These are phyloP conservation scores for Monosporascus sp. DNA, from an alignment of 2,329 filamentous ascomycete genomes.

Conservation along the genomic window DNA sequence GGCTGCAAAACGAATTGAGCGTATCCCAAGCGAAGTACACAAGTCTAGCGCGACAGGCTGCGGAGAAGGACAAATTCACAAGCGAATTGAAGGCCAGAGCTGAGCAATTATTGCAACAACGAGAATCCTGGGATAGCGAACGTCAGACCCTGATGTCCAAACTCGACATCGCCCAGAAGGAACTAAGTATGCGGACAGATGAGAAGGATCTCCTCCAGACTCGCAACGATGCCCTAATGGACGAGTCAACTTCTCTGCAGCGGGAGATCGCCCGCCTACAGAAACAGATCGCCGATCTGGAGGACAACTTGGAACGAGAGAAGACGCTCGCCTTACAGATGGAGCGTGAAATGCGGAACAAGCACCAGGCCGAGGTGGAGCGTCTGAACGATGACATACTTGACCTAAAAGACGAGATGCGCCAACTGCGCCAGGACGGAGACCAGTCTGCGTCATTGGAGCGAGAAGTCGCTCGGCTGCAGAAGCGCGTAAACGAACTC, in stretches of 20 bases:
- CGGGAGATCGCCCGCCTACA: constrained; percentile 52
- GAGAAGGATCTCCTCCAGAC: constrained; percentile 67
- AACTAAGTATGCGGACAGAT: constrained; percentile 53
- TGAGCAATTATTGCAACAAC: constrained; percentile 38
- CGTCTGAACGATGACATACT: constrained; percentile 42
- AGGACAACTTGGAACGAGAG: constrained; percentile 45
- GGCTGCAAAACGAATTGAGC: constrained; percentile 63
- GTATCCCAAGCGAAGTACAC: constrained; percentile 43
- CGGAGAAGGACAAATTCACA: constrained; percentile 41
- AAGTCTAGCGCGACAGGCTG: constrained; percentile 46
- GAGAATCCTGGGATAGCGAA: constrained; percentile 34
- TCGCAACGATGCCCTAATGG: constrained; percentile 61
- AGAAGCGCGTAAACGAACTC: constrained; percentile 17
- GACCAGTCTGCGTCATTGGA: constrained; percentile 16
- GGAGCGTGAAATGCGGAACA: constrained; percentile 52
- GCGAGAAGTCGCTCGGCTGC: constrained; percentile 16
- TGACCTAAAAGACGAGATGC: constrained; percentile 39
- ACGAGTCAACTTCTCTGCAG: constrained; percentile 63
- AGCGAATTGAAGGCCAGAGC: constrained; percentile 39
- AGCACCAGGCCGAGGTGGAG: constrained; percentile 50
- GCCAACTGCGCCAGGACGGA: constrained; percentile 14
- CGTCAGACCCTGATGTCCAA: constrained; percentile 41
- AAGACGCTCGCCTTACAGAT: constrained; percentile 53
- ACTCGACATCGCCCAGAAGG: constrained; percentile 52
- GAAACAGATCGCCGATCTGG: constrained; percentile 40